Base-by-base conservation (phyloP, 2,329 filamentous ascomycete genomes). In the Colletotrichum higginsianum region DNA sequence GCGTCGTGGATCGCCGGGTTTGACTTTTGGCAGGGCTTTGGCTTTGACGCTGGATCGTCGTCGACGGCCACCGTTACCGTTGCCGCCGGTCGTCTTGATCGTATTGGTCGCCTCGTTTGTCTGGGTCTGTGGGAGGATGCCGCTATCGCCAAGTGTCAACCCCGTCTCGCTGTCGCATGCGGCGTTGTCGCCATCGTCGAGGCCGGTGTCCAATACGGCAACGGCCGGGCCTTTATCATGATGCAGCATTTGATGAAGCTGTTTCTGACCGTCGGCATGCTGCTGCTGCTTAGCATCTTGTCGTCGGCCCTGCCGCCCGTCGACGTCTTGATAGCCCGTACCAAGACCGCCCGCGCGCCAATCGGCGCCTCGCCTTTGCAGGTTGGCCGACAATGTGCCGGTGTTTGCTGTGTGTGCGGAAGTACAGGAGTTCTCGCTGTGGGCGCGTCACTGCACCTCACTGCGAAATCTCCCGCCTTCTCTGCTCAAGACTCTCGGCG, bases 371-470 rank as follows among this genome's bases (percentile, higher is more conserved):
- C 26, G 26, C 18, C 46, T 38, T 21, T 35, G 55, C 53, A 23
- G 30, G 60, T 65, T 61, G 66, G 38, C 47, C 47, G 60, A 71
- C 66, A 70, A 56, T 16, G 55, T 61, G 60, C 35, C 61, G 61
- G 56, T 56, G 4, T 46, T 55, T 55, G 40, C n/a, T 13, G 35
- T 21, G 35, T 58, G 26, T 16, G 1, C 30, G 30, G 35, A 46
- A 23, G 53, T 42, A 38, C 38, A 50, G 23, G 26, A 46, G n/a
- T 55, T 53, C 61, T 67, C 49, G 49, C 65, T 63, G 65, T 30
- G 47, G 57, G 57, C 58, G 65, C 40, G n/a, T 44, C n/a, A 40
- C 57, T 67, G 65, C 65, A 67, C 57, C 65, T 63, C 58, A 40
- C 57, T 23, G 58, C 57, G 49, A 61, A 60, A 56, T 60, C 38